phyloP scores from a whole-genome alignment of 176 grass and related monocot genomes.

The Coix lacrymajobi region DNA sequence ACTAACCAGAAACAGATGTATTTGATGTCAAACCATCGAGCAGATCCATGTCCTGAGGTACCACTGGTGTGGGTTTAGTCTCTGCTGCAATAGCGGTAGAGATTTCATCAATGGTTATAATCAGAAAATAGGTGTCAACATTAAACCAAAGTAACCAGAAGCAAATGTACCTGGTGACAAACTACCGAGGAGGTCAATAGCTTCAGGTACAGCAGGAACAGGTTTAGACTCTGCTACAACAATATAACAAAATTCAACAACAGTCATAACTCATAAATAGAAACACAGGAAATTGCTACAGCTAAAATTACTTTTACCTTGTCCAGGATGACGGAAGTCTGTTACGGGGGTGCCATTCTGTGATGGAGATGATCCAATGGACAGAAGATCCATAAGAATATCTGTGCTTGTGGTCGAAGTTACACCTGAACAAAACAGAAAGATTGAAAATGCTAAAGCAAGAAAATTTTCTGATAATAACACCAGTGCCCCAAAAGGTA shows the following conservation, averaged over 20 bases:
- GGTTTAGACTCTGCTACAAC: constrained; percentile 37
- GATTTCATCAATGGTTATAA: constrained; percentile 20
- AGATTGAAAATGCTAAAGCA: background rate
- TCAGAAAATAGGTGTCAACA: constrained; percentile 15
- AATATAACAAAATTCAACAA: constrained; percentile 17
- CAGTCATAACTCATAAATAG: background rate
- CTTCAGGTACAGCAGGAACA: constrained; percentile 48
- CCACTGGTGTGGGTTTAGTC: constrained; percentile 30
- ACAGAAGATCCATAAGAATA: constrained; percentile 91
- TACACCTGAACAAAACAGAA: constrained; percentile 31
- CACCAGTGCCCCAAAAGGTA: background rate
- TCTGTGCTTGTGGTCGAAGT: constrained; percentile 48
- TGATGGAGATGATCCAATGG: constrained; percentile 75
- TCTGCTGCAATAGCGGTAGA: constrained; percentile 27
- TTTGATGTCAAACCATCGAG: constrained; percentile 67
- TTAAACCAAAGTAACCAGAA: constrained; percentile 48
- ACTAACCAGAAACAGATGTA: constrained; percentile 60
- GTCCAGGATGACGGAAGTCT: constrained; percentile 31
- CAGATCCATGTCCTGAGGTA: constrained; percentile 60
- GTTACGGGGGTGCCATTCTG: constrained; percentile 42
- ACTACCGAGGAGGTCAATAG: constrained; percentile 70
- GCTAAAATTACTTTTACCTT: constrained; percentile 34
- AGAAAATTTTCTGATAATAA: constrained; percentile 8
- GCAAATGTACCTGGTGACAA: constrained; percentile 58
- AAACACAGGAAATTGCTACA: constrained; percentile 9